Percentiles rank a stretch among this genome's conserved stretches.
phyloP scores from a whole-genome alignment of 1,284 basidiomycete genomes.

The Irpex sp. region DNA sequence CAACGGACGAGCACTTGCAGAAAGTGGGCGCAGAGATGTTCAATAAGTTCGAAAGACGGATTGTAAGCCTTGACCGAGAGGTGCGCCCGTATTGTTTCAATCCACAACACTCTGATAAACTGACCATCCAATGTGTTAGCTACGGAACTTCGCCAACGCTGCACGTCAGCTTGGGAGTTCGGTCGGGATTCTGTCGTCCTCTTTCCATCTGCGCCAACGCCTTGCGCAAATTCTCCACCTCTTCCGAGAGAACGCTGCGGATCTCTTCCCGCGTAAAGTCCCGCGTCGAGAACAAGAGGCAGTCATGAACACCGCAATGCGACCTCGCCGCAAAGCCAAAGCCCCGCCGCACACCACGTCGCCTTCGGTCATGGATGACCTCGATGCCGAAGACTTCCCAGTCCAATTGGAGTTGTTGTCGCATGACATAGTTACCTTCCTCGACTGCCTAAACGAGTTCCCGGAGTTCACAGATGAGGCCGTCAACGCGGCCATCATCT shows the following conservation, averaged over 20 bases:
- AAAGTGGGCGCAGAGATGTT: conserved; percentile 70
- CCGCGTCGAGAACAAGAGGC: conserved; percentile 51
- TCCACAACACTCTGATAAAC: not conserved
- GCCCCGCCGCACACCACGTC: conserved; percentile 53
- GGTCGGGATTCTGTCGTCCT: conserved; percentile 76
- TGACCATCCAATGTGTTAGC: conserved; percentile 40
- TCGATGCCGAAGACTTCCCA: conserved; percentile 74
- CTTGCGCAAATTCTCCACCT: conserved; percentile 72
- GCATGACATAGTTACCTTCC: conserved; percentile 67
- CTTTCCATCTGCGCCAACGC: conserved; percentile 73
- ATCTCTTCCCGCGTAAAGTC: conserved; percentile 74
- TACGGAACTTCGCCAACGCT: conserved; percentile 80
- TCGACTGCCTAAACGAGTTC: conserved; percentile 77
- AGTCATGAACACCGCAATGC: conserved; percentile 42
- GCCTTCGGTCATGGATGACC: conserved; percentile 59
- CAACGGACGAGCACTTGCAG: conserved; percentile 74
- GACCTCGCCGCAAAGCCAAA: conserved; percentile 34
- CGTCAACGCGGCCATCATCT: conserved; percentile 71
- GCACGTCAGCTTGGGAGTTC: conserved; percentile 78
- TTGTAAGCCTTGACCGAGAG: conserved; percentile 73
- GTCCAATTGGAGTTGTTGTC: conserved; percentile 67
- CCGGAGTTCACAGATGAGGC: conserved; percentile 81
- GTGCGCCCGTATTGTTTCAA: conserved; percentile 38
- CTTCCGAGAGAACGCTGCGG: conserved; percentile 76
- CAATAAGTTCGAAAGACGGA: conserved; percentile 64